phyloP scores from a whole-genome alignment of 306 rosid genomes.

The Cicer chorassanicum region DNA sequence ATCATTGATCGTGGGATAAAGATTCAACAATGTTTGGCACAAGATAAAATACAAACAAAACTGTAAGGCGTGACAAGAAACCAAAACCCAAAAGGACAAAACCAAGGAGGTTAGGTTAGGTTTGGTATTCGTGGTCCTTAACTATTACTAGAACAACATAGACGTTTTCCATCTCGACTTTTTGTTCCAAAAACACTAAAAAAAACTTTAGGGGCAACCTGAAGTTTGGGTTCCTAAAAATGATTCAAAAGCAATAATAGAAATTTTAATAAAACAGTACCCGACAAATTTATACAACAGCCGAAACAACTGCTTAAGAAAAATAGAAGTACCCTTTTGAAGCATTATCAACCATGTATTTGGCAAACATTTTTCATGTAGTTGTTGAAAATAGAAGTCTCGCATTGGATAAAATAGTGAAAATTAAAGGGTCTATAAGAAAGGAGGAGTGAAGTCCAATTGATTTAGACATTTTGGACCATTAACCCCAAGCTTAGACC shows the following conservation, averaged over 20 bases:
- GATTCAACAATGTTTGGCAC: constrained; percentile 12
- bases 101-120: constrained; percentile 11
- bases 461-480: neutral
- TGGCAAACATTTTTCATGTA: constrained; percentile 15
- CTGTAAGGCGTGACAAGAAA: constrained; percentile 5
- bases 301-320: constrained; percentile 4
- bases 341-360: neutral
- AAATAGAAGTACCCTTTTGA: constrained; percentile 6
- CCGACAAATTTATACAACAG: neutral
- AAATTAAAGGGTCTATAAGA: neutral
- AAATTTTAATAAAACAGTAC: constrained; percentile 3
- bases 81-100: constrained; percentile 30
- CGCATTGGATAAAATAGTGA: neutral
- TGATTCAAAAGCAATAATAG: constrained; percentile 25
- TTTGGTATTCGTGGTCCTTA: constrained; percentile 5
- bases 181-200: neutral
- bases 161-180: constrained; percentile 7
- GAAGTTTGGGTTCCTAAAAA: constrained; percentile 20
- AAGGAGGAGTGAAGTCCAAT: neutral
- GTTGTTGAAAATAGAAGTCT: neutral
- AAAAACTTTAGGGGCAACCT: neutral
- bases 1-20: neutral
- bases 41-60: constrained; percentile 29
- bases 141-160: constrained; percentile 4
- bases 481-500: neutral